Base-by-base conservation (phyloP, 2,329 filamentous ascomycete species). In the Geoglossum cookeanum region DNA sequence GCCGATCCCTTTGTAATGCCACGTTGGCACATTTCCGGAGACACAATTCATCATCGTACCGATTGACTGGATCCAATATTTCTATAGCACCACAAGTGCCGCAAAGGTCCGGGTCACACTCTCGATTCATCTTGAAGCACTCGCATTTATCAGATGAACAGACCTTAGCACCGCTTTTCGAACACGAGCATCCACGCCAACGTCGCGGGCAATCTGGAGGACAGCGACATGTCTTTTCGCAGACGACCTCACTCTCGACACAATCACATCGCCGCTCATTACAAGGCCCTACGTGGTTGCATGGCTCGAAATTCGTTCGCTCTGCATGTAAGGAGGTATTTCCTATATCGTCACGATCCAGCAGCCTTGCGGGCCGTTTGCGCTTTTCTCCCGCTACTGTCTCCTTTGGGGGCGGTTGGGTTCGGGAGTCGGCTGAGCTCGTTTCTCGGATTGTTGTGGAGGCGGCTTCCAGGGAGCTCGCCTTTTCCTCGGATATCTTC, bases 101-200 rank as follows among this genome's bases (percentile, higher is more conserved):
- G 64, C 87, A 94, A 11, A 91, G 73, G 59, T 84, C 80, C 1
- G 86, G 81, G 63, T 92, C 87, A 64, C 87, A 94, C 69, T 94
- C 87, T 44, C 87, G 78, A 62, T 86, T 84, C 56, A 87, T 74
- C 63, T 78, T 75, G 22, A 81, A 74, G 63, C 87, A 94, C 13
- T 84, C 81, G 65, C 87, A 92, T 3, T 62, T 64, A 4, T 64
- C 62, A 9, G 66, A 66, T n/a, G 66, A 60, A 58, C 68, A 70
- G 13, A 66, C 76, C 77, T 62, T 81, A 73, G 78, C 78, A 57
- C 84, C 85, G 5, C 71, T 70, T 0, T 71, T 70, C 55, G 80
- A 72, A 64, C 86, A 91, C 2, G 74, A 75, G 64, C 81, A 85
- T 1, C 81, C 81, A 0, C 79, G 83, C 62, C 83, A 85, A 58